phyloP scores from a whole-genome alignment of 306 rosid genomes.

The Vigna trinervia region DNA sequence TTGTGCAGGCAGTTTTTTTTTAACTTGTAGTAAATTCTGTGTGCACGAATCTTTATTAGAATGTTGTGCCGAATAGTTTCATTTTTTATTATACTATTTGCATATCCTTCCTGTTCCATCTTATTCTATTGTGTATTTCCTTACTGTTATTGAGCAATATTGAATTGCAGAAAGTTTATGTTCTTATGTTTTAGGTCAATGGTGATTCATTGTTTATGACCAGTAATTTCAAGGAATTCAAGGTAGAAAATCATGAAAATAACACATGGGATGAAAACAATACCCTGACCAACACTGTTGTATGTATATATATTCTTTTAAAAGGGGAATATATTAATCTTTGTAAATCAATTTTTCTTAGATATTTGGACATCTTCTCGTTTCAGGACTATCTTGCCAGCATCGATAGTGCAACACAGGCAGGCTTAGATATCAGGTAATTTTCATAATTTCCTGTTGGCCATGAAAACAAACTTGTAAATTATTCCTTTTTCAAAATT shows the following conservation, averaged over 20 bases:
- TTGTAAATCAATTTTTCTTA: constrained; percentile 33
- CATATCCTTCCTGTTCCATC: neutral
- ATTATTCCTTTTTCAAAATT: constrained; percentile 17
- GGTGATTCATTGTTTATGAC: constrained; percentile 96
- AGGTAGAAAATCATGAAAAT: constrained; percentile 71
- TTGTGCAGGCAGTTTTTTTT: too few relatives aligned
- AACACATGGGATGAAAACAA: constrained; percentile 80
- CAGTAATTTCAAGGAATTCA: constrained; percentile 87
- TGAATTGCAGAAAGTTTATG: constrained; percentile 23
- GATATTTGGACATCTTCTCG: constrained; percentile 42
- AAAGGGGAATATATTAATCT: constrained; percentile 13
- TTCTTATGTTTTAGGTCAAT: constrained; percentile 74
- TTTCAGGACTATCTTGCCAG: constrained; percentile 94
- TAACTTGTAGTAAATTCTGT: constrained; percentile 1
- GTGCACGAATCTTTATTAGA: constrained; percentile 13
- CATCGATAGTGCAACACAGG: constrained; percentile 75
- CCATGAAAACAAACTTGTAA: neutral
- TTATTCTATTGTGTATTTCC: neutral
- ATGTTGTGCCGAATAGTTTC: neutral
- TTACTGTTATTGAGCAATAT: neutral
- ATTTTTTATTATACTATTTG: constrained; percentile 4
- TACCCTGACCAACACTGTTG: constrained; percentile 87
- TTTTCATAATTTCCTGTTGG: constrained; percentile 45
- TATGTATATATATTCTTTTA: constrained; percentile 47
- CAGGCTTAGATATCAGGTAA: constrained; percentile 82